Percentiles rank a stretch among this genome's conserved stretches.
These are phyloP conservation scores for Hanseniaspora guilliermondii DNA, from an alignment of 805 yeast species.

Conservation along the genomic window DNA sequence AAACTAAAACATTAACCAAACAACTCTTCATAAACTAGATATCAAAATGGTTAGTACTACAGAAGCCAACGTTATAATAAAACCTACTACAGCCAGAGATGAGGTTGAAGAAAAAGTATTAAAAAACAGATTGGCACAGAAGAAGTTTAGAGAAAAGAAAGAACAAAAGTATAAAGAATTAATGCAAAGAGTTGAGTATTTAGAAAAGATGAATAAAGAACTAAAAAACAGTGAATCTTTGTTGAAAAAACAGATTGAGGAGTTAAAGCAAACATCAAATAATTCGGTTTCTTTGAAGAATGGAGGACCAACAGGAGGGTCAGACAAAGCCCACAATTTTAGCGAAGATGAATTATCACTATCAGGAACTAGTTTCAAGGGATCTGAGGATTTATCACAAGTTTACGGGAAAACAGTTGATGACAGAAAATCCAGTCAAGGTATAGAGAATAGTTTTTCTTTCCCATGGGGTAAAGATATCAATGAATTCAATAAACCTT, in stretches of 20 bases:
- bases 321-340: background rate
- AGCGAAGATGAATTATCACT: background rate
- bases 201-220: slow-evolving; percentile 61
- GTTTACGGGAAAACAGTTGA: background rate
- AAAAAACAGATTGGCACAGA: slow-evolving; percentile 95
- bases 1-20: too few relatives aligned
- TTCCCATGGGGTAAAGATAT: slow-evolving; percentile 2
- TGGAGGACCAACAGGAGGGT: background rate
- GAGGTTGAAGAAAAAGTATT: slow-evolving; percentile 11
- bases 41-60: background rate
- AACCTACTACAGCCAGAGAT: background rate
- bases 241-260: slow-evolving; percentile 61
- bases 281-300: background rate
- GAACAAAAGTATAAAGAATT: slow-evolving; percentile 76
- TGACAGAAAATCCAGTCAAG: background rate
- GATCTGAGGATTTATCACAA: background rate
- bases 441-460: background rate
- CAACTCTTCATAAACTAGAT: background rate
- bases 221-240: slow-evolving; percentile 62
- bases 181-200: slow-evolving; percentile 58
- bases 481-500: slow-evolving; percentile 2
- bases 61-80: background rate
- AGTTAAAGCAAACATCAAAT: slow-evolving; percentile 30
- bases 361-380: slow-evolving; percentile 1
- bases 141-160: slow-evolving; percentile 91